These are phyloP conservation scores for Euryodendron excelsum DNA, from an alignment of 148 eudicot genomes.

Conservation along the genomic window DNA sequence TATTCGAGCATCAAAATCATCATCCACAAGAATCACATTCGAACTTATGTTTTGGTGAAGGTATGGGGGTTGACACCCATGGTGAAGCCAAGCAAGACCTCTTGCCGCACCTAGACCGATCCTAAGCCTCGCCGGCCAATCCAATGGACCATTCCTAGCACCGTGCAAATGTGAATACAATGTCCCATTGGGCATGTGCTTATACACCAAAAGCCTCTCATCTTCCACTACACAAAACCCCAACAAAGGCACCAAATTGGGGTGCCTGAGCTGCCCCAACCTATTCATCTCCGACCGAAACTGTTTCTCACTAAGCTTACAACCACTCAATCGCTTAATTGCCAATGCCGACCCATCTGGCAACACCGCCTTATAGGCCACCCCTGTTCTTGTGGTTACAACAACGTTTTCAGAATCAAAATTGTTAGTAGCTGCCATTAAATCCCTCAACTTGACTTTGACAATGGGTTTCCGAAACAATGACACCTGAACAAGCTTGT, in stretches of 20 bases:
- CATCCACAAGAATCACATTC: slow-evolving; percentile 61
- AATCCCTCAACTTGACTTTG: slow-evolving; percentile 54
- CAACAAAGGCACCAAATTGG: slow-evolving; percentile 69
- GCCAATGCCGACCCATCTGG: slow-evolving; percentile 69
- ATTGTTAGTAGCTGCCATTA: slow-evolving; percentile 52
- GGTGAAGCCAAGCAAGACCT: slow-evolving; percentile 84
- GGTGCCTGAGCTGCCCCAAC: slow-evolving; percentile 70
- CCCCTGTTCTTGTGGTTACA: slow-evolving; percentile 52
- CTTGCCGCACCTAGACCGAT: slow-evolving; percentile 62
- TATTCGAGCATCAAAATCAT: slow-evolving; percentile 65
- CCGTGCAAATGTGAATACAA: slow-evolving; percentile 40
- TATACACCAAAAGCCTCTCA: slow-evolving; percentile 80
- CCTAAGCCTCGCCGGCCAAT: slow-evolving; percentile 58
- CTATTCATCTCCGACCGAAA: slow-evolving; percentile 54
- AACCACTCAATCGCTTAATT: slow-evolving; percentile 50
- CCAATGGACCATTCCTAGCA: slow-evolving; percentile 24
- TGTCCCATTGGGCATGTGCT: slow-evolving; percentile 63
- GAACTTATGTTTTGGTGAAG: slow-evolving; percentile 70
- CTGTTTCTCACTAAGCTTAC: slow-evolving; percentile 60
- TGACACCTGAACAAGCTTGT: slow-evolving; percentile 54
- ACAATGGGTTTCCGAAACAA: slow-evolving; percentile 70
- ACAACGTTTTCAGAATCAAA: slow-evolving; percentile 39
- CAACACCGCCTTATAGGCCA: slow-evolving; percentile 51
- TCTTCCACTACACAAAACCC: slow-evolving; percentile 74
- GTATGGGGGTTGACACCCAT: slow-evolving; percentile 61